phyloP scores from a whole-genome alignment of 1,284 basidiomycete genomes.

The Ceratobasidium sp. region DNA sequence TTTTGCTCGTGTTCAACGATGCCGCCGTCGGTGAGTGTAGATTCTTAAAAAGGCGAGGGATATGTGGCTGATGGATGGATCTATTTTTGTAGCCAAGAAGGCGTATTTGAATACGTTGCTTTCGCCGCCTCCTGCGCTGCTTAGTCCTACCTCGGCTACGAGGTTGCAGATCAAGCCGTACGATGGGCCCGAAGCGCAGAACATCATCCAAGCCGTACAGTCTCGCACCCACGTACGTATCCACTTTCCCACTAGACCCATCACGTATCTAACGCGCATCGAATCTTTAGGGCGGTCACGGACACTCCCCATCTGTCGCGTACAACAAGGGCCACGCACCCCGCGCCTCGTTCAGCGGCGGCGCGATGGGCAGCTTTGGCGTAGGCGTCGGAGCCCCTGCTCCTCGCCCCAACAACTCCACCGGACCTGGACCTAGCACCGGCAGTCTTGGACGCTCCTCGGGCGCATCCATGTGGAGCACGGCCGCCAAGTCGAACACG shows the following conservation, averaged over 20 bases:
- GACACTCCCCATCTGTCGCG: slow-evolving; percentile 42
- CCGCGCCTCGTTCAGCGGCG: slow-evolving; percentile 72
- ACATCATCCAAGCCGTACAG: slow-evolving; percentile 90
- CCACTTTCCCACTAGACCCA: slow-evolving; percentile 52
- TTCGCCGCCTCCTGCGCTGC: slow-evolving; percentile 81
- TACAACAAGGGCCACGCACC: slow-evolving; percentile 66
- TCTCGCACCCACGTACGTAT: slow-evolving; percentile 56
- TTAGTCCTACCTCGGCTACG: slow-evolving; percentile 68
- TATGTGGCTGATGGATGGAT: slow-evolving; percentile 8
- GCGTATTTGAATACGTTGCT: slow-evolving; percentile 92
- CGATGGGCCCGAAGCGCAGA: slow-evolving; percentile 92
- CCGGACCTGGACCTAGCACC: slow-evolving; percentile 59
- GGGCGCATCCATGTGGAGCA: slow-evolving; percentile 46
- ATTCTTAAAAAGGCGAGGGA: slow-evolving; percentile 19
- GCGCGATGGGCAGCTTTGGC: slow-evolving; percentile 44
- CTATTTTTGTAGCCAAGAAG: slow-evolving; percentile 79
- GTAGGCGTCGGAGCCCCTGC: slow-evolving; percentile 17
- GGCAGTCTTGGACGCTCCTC: slow-evolving; percentile 47
- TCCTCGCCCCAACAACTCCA: slow-evolving; percentile 62
- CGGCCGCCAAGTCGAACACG: slow-evolving; percentile 10
- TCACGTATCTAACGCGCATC: slow-evolving; percentile 15
- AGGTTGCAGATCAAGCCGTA: slow-evolving; percentile 81
- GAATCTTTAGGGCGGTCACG: slow-evolving; percentile 15
- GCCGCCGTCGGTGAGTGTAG: slow-evolving; percentile 78
- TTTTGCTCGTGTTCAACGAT: slow-evolving; percentile 94